Evolutionary conservation across 371 early-diverging fungal species (phyloP).

Genomic region (Mortierella sp.): DNA sequence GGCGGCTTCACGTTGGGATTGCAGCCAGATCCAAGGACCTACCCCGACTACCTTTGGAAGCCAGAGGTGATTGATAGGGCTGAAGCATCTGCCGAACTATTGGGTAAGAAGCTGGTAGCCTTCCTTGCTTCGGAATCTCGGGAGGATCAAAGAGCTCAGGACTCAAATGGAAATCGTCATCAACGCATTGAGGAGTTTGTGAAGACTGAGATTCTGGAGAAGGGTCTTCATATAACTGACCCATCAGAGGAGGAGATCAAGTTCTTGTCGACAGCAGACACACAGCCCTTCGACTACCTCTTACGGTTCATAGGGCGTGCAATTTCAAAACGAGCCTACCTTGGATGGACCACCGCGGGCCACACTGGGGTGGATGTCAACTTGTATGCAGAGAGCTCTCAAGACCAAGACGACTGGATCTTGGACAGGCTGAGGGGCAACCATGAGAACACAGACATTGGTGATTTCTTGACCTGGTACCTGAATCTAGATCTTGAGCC

Average conservation of each 20-base stretch:
- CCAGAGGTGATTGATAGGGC: slow-evolving; percentile 80
- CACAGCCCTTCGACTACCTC: slow-evolving; percentile 35
- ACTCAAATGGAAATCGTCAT: slow-evolving; percentile 12
- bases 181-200: slow-evolving; percentile 34
- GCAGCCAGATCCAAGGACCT: slow-evolving; percentile 65
- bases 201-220: slow-evolving; percentile 61
- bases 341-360: slow-evolving; percentile 91
- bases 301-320: slow-evolving; percentile 73
- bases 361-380: slow-evolving; percentile 97
- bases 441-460: slow-evolving; percentile 91
- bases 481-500: slow-evolving; percentile 72
- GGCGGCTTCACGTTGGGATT: slow-evolving; percentile 88
- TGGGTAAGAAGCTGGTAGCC: slow-evolving; percentile 36
- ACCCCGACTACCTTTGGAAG: slow-evolving; percentile 89
- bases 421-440: slow-evolving; percentile 65
- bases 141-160: not conserved
- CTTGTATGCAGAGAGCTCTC: slow-evolving; percentile 77
- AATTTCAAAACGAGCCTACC: slow-evolving; percentile 77
- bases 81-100: slow-evolving; percentile 68
- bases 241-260: slow-evolving; percentile 73
- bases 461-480: slow-evolving; percentile 73
- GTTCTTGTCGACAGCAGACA: slow-evolving; percentile 51
- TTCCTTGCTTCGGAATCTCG: slow-evolving; percentile 8
- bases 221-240: slow-evolving; percentile 76
- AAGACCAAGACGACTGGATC: slow-evolving; percentile 18